Evolutionary conservation across 306 rosid species (phyloP).

Genomic region (Glycine soja): DNA sequence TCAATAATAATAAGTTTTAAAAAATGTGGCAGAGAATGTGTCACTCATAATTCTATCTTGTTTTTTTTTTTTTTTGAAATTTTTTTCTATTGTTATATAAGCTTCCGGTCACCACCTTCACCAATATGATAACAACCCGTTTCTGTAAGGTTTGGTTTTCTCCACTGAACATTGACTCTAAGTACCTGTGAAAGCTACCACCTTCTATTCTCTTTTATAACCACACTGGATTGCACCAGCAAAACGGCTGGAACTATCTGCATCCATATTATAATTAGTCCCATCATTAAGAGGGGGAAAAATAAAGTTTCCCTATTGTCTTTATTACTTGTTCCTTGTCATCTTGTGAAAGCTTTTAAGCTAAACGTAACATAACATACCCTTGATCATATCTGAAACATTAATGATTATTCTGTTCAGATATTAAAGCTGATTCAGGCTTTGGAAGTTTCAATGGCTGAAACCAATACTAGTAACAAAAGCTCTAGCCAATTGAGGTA

Average conservation of each 20-base stretch:
- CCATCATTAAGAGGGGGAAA: constrained; percentile 6
- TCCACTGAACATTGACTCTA: constrained; percentile 39
- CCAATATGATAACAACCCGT: constrained; percentile 33
- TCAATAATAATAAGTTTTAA: too few species aligned
- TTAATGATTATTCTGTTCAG: background rate
- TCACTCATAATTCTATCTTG: too few species aligned
- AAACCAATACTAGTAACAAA: constrained; percentile 29
- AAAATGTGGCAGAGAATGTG: too few species aligned
- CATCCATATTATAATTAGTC: constrained; percentile 19
- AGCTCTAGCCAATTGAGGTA: background rate
- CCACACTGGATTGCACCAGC: constrained; percentile 15
- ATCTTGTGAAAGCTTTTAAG: constrained; percentile 38
- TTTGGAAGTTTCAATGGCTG: constrained; percentile 54
- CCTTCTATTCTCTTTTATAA: constrained; percentile 6
- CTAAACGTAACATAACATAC: background rate
- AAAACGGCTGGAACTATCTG: constrained; percentile 40
- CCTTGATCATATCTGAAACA: constrained; percentile 6
- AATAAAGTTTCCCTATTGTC: background rate
- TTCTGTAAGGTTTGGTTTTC: constrained; percentile 14
- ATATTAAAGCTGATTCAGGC: constrained; percentile 35
- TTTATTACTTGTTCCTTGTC: constrained; percentile 22
- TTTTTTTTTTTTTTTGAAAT: too few species aligned
- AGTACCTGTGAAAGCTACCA: constrained; percentile 28
- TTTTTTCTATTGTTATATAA: background rate
- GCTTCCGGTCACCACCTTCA: constrained; percentile 20